phyloP scores from a whole-genome alignment of 768 basidiomycete species.

The Austroboletus eburneus region DNA sequence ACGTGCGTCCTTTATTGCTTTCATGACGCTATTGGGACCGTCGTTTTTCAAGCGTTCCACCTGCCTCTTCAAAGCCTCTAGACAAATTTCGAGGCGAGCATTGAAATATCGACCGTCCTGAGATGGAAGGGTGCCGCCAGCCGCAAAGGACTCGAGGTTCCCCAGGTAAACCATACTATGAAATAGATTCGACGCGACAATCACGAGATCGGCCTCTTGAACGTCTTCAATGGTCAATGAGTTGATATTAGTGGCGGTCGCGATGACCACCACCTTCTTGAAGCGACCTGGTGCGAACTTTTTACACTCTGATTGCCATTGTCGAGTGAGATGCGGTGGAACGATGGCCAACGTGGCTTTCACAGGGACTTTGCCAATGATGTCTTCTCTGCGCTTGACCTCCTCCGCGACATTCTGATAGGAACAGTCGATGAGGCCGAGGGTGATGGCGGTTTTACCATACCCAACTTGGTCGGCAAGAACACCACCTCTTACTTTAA shows the following conservation, averaged over 20 bases:
- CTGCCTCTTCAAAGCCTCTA: constrained; percentile 57
- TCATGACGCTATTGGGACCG: constrained; percentile 57
- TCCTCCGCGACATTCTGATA: constrained; percentile 53
- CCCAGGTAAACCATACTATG: constrained; percentile 70
- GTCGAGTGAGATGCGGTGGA: constrained; percentile 83
- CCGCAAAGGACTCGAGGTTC: constrained; percentile 71
- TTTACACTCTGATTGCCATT: constrained; percentile 83
- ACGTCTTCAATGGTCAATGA: constrained; percentile 66
- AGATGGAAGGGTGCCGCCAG: constrained; percentile 62
- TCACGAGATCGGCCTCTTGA: constrained; percentile 77
- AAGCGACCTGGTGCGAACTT: constrained; percentile 62
- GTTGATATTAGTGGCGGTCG: constrained; percentile 69
- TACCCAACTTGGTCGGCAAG: constrained; percentile 96
- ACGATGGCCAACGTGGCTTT: constrained; percentile 83
- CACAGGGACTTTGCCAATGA: constrained; percentile 63
- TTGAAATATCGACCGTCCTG: constrained; percentile 88
- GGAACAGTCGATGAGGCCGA: constrained; percentile 81
- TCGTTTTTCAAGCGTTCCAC: constrained; percentile 63
- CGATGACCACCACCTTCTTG: constrained; percentile 56
- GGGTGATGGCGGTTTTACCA: constrained; percentile 93
- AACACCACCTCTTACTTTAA: constrained; percentile 81
- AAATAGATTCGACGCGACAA: constrained; percentile 86
- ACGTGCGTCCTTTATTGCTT: constrained; percentile 60
- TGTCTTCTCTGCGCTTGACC: constrained; percentile 44
- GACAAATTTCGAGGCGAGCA: constrained; percentile 64